Evolutionary conservation across 179 eudicot genomes (phyloP).

Genomic region (Spergularia azorica): DNA sequence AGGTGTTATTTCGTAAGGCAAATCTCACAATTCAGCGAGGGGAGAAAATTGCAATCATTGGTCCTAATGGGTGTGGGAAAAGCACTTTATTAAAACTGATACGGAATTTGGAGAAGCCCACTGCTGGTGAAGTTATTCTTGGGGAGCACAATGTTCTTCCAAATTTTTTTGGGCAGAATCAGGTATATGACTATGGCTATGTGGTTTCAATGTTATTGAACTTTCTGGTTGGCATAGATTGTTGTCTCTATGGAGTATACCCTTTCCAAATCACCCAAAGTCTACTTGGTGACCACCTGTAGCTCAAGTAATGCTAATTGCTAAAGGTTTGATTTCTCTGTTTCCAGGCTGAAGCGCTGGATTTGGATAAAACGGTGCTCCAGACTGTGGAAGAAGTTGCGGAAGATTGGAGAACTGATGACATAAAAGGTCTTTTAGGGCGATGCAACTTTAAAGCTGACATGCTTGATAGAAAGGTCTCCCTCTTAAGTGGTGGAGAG

Average conservation of each 20-base stretch:
- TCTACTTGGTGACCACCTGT: neutral
- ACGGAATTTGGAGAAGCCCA: conserved; percentile 79
- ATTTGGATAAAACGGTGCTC: conserved; percentile 85
- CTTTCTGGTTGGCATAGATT: neutral
- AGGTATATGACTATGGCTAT: conserved; percentile 41
- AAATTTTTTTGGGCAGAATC: conserved; percentile 98
- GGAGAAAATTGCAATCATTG: conserved; percentile 93
- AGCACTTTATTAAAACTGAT: conserved; percentile 86
- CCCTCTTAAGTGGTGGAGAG: conserved; percentile 96
- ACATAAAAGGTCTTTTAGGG: conserved; percentile 92
- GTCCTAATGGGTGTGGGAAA: conserved; percentile 98
- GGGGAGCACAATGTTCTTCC: conserved; percentile 97
- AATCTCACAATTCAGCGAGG: conserved; percentile 77
- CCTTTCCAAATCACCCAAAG: neutral
- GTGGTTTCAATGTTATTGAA: neutral
- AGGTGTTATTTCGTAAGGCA: conserved; percentile 79
- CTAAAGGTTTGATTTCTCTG: conserved; percentile 9
- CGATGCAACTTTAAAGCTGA: conserved; percentile 93
- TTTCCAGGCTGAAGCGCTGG: conserved; percentile 88
- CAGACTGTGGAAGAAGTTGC: conserved; percentile 94
- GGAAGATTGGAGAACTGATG: conserved; percentile 93
- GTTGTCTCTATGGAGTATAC: neutral
- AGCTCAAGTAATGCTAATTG: neutral
- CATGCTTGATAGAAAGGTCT: conserved; percentile 95
- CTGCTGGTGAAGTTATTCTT: conserved; percentile 66